These are phyloP conservation scores for Microascus cirrosus DNA, from an alignment of 2,329 filamentous ascomycete genomes.

Conservation along the genomic window DNA sequence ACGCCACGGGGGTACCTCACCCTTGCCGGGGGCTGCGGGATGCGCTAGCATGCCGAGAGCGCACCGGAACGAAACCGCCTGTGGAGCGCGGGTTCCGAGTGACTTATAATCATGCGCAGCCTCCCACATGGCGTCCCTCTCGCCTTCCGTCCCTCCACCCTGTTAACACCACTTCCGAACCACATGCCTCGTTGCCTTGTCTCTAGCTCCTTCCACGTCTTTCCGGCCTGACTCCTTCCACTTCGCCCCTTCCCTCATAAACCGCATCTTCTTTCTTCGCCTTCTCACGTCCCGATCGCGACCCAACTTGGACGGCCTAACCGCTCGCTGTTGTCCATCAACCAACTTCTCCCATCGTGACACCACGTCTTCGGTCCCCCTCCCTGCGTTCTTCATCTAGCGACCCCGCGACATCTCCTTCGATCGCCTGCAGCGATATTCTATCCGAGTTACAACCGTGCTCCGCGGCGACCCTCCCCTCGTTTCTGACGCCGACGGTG, in stretches of 20 bases:
- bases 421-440: not conserved
- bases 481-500: not conserved
- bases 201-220: slow-evolving; percentile 3
- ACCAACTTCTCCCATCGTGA: not conserved
- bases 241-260: not conserved
- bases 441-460: not conserved
- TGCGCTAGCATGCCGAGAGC: not conserved
- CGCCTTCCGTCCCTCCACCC: not conserved
- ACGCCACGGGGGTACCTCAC: not conserved
- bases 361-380: not conserved
- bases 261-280: not conserved
- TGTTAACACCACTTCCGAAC: not conserved
- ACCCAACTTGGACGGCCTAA: not conserved
- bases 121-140: not conserved
- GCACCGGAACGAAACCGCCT: not conserved
- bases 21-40: not conserved
- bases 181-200: not conserved
- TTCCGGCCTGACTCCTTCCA: not conserved
- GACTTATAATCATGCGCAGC: not conserved
- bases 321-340: not conserved
- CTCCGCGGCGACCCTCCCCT: not conserved
- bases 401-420: not conserved
- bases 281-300: not conserved
- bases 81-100: not conserved
- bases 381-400: not conserved